A percentile compares a stretch with the other conserved stretches of the same genome.
These are phyloP conservation scores for Hypomyces perniciosus DNA, from an alignment of 2,329 filamentous ascomycete genomes.

Conservation along the genomic window DNA sequence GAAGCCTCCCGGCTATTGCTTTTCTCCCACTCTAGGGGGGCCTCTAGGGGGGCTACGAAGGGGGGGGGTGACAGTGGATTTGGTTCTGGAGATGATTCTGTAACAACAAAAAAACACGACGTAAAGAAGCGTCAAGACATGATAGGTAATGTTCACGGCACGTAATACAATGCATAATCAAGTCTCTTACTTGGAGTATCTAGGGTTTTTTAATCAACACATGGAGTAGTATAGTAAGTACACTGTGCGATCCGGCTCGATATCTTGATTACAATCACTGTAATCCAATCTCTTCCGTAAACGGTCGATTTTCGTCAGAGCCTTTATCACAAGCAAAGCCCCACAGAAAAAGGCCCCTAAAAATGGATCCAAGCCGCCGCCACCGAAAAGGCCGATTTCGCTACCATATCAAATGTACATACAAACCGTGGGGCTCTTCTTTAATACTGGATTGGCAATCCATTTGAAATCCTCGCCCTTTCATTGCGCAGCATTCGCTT, in stretches of 20 bases:
- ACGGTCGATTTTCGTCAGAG: background rate
- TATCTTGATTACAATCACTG: no score
- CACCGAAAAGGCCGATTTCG: constrained; percentile 12
- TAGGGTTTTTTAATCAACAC: no score
- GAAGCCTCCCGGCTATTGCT: background rate
- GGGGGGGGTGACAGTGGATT: background rate
- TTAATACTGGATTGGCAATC: background rate
- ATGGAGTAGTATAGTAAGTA: no score
- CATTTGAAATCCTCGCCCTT: constrained; percentile 30
- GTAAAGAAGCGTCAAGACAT: background rate
- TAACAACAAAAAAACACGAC: background rate
- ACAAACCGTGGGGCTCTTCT: background rate
- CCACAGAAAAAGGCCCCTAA: background rate
- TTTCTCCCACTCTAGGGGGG: background rate
- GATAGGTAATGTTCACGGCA: background rate
- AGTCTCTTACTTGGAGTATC: background rate
- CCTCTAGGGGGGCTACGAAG: background rate
- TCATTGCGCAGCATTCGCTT: constrained; percentile 22
- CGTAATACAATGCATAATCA: background rate
- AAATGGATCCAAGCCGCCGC: background rate
- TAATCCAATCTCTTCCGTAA: no score
- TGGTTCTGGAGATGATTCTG: no score
- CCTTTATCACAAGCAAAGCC: background rate
- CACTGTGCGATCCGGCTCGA: no score
- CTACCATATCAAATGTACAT: background rate